A percentile compares a stretch with the other conserved stretches of the same genome.
These are phyloP conservation scores for Pseudodiploospora longispora DNA, from an alignment of 2,329 filamentous ascomycete genomes.

Conservation along the genomic window DNA sequence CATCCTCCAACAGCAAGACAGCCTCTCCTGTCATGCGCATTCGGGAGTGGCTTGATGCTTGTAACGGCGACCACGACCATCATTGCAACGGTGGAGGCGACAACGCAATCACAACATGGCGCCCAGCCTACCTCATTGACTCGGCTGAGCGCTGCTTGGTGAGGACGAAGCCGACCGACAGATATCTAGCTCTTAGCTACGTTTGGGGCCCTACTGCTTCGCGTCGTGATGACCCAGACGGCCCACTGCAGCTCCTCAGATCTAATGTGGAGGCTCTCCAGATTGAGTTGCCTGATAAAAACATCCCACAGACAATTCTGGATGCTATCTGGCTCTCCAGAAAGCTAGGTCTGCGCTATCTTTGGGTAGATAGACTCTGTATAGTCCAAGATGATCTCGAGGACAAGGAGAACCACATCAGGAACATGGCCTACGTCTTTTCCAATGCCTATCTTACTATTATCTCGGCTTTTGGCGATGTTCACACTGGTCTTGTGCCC, in stretches of 20 bases:
- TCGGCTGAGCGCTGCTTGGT: slow-evolving; percentile 31
- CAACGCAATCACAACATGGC: slow-evolving; percentile 24
- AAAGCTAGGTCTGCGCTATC: slow-evolving; percentile 33
- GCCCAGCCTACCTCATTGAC: slow-evolving; percentile 34
- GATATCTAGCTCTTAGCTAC: slow-evolving; percentile 39
- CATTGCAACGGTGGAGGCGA: slow-evolving; percentile 28
- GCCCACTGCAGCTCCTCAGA: slow-evolving; percentile 23
- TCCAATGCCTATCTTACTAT: slow-evolving; percentile 37
- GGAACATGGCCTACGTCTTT: slow-evolving; percentile 38
- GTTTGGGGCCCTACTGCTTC: slow-evolving; percentile 27
- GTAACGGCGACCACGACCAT: slow-evolving; percentile 31
- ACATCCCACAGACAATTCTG: slow-evolving; percentile 33
- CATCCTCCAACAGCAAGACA: slow-evolving; percentile 20
- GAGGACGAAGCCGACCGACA: slow-evolving; percentile 27
- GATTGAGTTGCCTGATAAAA: slow-evolving; percentile 26
- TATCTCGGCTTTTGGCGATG: slow-evolving; percentile 33
- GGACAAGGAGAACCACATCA: slow-evolving; percentile 31
- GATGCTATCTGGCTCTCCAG: slow-evolving; percentile 37
- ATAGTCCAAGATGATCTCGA: slow-evolving; percentile 36
- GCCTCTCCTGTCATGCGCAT: slow-evolving; percentile 29
- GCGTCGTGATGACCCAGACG: slow-evolving; percentile 19
- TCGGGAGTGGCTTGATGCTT: slow-evolving; percentile 35
- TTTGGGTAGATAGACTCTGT: slow-evolving; percentile 40
- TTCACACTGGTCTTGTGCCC: slow-evolving; percentile 28
- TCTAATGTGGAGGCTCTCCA: slow-evolving; percentile 29